Evolutionary conservation across 2,329 filamentous ascomycete species (phyloP), one percentile per base, ranked within the genome.

Genomic region (Falciphora oryzae): DNA sequence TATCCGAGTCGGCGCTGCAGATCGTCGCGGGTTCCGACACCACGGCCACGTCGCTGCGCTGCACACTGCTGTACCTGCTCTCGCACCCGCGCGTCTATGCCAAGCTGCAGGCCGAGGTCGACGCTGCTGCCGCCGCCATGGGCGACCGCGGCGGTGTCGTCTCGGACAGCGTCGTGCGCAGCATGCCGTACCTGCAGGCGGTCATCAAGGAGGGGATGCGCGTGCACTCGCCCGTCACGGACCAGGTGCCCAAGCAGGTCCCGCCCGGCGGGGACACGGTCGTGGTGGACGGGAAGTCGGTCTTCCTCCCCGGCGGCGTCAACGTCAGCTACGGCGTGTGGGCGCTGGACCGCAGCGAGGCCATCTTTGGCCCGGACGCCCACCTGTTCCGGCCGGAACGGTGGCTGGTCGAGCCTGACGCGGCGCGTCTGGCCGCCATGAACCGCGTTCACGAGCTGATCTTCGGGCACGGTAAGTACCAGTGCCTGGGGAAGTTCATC

Each of bases 1-100:
- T 64, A 7, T 27, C 32, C 38, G 38, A 60, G 27, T 53, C 38
- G 13, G 13, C 14, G 18, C 50, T 64, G 16, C 57, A 60, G 22
- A 60, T 62, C 59, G 13, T 81, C 2, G 81, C 81, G 3, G 83
- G 83, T 3, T 80, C 80, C 1, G 82, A 85, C 67, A 83, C 80
- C 18, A 82, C 81, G 0, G 79, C 82, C 0, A 80, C 78, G 0
- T 76, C 78, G 5, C 75, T 85, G 10, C 77, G 82, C 5, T 73
- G 77, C 53, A 81, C 77, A 6, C 59, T 69, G 61, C 14, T 68
- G 14, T 67, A 65, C 57, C 44, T 67, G 11, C 66, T 68, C 63
- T 67, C 64, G 13, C 61, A 63, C 31, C 66, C 68, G 2, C 57
- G 56, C 5, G 65, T 61, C 4, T 67, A 67, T 59, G 58, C 61